Conservation (phyloP, 495 filamentous ascomycete genomes). For the Hyaloscypha bicolor region DNA sequence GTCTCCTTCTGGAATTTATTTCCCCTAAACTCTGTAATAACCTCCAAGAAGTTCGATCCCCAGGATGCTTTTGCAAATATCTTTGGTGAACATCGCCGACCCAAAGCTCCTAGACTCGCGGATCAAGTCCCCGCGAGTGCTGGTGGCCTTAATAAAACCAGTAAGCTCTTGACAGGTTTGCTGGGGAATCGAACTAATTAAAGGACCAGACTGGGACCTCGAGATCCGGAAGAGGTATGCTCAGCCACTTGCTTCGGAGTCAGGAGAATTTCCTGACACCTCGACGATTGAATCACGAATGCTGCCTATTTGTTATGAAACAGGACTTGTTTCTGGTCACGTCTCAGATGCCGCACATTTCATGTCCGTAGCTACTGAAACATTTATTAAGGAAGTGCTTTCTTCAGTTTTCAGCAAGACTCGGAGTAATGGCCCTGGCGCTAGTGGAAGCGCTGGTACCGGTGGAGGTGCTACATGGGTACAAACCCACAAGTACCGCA, state of each 20-base stretch:
- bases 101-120: constrained; percentile 58
- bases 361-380: constrained; percentile 89
- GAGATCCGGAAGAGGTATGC: constrained; percentile 93
- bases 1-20: constrained; percentile 19
- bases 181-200: constrained; percentile 10
- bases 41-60: constrained; percentile 59
- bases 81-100: constrained; percentile 67
- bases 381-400: constrained; percentile 87
- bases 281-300: constrained; percentile 81
- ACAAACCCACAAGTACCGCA: constrained; percentile 76
- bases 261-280: constrained; percentile 87
- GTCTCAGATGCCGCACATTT: constrained; percentile 74
- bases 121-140: constrained; percentile 81
- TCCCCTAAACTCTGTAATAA: constrained; percentile 10
- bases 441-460: constrained; percentile 54
- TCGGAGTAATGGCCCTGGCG: constrained; percentile 72
- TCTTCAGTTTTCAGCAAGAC: constrained; percentile 77
- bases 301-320: constrained; percentile 92
- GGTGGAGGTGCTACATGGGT: constrained; percentile 69
- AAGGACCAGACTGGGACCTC: constrained; percentile 72
- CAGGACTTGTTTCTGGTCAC: constrained; percentile 77
- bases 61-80: constrained; percentile 64
- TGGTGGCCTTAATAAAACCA: constrained; percentile 79
- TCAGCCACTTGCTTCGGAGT: constrained; percentile 83
- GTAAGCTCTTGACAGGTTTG: constrained; percentile 51